Conservation (phyloP, 257 asterid genomes). For the Thymus mandschuricus region DNA sequence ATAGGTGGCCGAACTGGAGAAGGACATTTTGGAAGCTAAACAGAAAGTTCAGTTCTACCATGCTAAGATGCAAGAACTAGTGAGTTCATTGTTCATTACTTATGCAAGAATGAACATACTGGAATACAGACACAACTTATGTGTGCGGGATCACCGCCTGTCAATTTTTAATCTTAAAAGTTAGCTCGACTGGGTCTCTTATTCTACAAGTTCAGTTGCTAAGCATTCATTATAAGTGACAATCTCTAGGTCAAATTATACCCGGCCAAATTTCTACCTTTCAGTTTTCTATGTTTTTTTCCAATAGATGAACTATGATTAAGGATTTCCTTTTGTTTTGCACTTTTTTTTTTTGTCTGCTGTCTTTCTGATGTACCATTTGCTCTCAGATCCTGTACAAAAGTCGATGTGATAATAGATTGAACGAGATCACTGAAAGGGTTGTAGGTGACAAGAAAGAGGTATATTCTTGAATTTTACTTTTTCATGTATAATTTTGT, state of each 20-base stretch:
- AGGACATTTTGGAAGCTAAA: constrained; percentile 86
- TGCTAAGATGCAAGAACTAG: constrained; percentile 97
- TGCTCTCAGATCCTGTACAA: constrained; percentile 82
- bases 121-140: background rate
- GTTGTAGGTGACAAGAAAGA: constrained; percentile 81
- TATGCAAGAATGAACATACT: constrained; percentile 16
- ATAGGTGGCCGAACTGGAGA: constrained; percentile 96
- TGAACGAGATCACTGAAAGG: constrained; percentile 87
- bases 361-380: constrained; percentile 31
- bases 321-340: background rate
- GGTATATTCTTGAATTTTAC: constrained; percentile 50
- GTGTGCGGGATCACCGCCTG: constrained; percentile 1
- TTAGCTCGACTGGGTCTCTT: constrained; percentile 10
- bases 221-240: constrained; percentile 7
- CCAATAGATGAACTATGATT: background rate
- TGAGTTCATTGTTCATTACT: constrained; percentile 48
- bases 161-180: constrained; percentile 6
- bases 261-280: background rate
- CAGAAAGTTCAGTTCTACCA: constrained; percentile 88
- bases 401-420: constrained; percentile 92
- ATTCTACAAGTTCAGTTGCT: constrained; percentile 9
- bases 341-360: constrained; percentile 15
- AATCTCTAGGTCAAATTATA: constrained; percentile 8
- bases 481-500: constrained; percentile 24
- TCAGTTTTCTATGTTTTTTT: background rate